Evolutionary conservation across 1,284 basidiomycete species (phyloP), one percentile per base, ranked within the genome.

Genomic region (Rhodofomes roseus): DNA sequence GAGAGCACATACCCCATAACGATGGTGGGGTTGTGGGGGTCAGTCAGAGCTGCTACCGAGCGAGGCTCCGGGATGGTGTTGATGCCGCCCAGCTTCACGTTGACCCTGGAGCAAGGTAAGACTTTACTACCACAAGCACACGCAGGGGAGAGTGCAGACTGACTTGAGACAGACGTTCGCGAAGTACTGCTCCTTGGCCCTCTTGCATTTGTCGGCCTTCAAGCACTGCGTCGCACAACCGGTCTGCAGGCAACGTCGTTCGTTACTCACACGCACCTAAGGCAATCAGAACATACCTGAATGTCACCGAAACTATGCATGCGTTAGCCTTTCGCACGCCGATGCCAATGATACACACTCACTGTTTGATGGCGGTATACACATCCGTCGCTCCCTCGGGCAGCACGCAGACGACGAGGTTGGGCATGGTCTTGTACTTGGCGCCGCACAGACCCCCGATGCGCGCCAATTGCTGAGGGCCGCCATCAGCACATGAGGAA

Each of bases 161-260:
- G 58, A 91, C 90, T 92, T 92, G n/a, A 92, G 71, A 63, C 81
- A 85, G 5, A 92, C 85, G 63, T 92, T 92, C 0, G 90, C 87
- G 60, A 79, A 92, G 67, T 92, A 92, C 63, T 92, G 90, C 0
- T 79, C 70, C 61, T 84, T 90, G 0, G 86, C 89, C 7, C 79
- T 73, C 60, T 73, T 79, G 66, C 86, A 87, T 65, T 89, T 90
- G 2, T 67, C 73, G 16, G 78, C 76, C 70, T 87, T 89, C 68
- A 92, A 64, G 69, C 90, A 92, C 62, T 91, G 89, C 0, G 89
- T 92, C 0, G 88, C 81, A 8, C 90, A 83, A 34, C 89, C 88
- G 60, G 78, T 77, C 85, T 89, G 59, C 43, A 56, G 37, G 43
- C 11, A 60, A 65, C 39, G 57, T 57, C 20, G 39, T 23, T 5